phyloP scores from a whole-genome alignment of 805 yeast genomes.

The Saturnispora silvae region DNA sequence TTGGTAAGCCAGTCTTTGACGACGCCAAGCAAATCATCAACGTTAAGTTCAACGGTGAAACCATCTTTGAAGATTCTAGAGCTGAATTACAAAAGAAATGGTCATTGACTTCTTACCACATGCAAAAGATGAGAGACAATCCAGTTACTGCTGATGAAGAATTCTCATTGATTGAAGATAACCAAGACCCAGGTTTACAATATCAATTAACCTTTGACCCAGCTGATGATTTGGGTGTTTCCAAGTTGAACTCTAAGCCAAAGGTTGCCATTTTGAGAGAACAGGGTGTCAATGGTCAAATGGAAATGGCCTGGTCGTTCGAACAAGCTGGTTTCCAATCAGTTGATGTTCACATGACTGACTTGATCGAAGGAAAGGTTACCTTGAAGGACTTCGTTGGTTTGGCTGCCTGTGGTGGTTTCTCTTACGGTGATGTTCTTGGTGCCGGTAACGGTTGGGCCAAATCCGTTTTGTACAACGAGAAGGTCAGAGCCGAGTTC shows the following conservation, averaged over 20 bases:
- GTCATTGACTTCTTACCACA: slow-evolving; percentile 79
- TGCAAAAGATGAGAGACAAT: slow-evolving; percentile 89
- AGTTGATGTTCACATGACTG: slow-evolving; percentile 96
- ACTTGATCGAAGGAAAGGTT: slow-evolving; percentile 64
- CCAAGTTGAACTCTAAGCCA: slow-evolving; percentile 41
- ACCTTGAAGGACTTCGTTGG: slow-evolving; percentile 77
- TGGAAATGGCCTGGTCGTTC: slow-evolving; percentile 97
- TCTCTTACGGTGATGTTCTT: slow-evolving; percentile 95
- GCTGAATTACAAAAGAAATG: slow-evolving; percentile 69
- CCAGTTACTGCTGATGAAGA: slow-evolving; percentile 88
- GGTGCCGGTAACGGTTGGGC: slow-evolving; percentile 99
- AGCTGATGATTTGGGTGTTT: slow-evolving; percentile 34
- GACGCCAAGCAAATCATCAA: slow-evolving; percentile 34
- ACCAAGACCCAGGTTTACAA: slow-evolving; percentile 80
- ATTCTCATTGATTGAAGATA: slow-evolving; percentile 60
- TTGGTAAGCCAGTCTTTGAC: slow-evolving; percentile 60
- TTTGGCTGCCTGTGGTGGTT: slow-evolving; percentile 97
- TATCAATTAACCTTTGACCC: slow-evolving; percentile 69
- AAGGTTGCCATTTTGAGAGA: slow-evolving; percentile 94
- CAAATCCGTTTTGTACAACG: slow-evolving; percentile 82
- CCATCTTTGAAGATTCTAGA: slow-evolving; percentile 46
- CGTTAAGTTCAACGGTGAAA: slow-evolving; percentile 36
- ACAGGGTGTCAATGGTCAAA: slow-evolving; percentile 97
- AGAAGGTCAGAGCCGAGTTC: slow-evolving; percentile 65
- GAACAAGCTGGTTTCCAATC: slow-evolving; percentile 88